Percentiles rank a stretch among this genome's conserved stretches.
Conservation (phyloP, 495 filamentous ascomycete species). For the Penicillium parvum region DNA sequence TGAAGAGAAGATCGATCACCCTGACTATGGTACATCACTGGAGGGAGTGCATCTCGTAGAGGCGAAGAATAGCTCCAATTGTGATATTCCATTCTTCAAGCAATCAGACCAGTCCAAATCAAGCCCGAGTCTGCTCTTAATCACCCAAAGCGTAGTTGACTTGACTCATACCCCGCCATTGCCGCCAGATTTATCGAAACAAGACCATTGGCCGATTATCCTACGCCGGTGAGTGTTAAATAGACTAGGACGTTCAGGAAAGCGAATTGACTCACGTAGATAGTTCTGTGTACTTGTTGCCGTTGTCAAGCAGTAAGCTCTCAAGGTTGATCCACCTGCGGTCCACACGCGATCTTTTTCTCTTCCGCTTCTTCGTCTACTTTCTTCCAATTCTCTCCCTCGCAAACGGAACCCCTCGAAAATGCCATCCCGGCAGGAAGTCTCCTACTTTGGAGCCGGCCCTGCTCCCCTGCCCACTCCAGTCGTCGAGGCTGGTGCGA, state of each 20-base stretch:
- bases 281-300: too few relatives aligned
- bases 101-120: background rate
- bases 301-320: too few relatives aligned
- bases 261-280: background rate
- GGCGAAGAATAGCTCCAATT: background rate
- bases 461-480: slow-evolving; percentile 76
- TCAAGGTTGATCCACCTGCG: slow-evolving; percentile 22
- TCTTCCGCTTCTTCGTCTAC: slow-evolving; percentile 8
- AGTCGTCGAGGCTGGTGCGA: slow-evolving; percentile 68
- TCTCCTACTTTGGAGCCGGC: slow-evolving; percentile 81
- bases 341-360: slow-evolving; percentile 21
- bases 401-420: slow-evolving; percentile 1
- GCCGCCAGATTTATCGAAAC: slow-evolving; percentile 1
- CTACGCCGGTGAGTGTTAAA: slow-evolving; percentile 5
- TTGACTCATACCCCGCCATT: slow-evolving; percentile 21
- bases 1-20: background rate
- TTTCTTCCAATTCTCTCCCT: slow-evolving; percentile 5
- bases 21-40: too few relatives aligned
- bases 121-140: too few relatives aligned
- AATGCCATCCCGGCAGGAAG: slow-evolving; percentile 49
- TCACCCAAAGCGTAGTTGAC: too few relatives aligned
- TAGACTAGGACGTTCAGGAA: background rate
- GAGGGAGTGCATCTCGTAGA: too few relatives aligned
- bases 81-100: background rate
- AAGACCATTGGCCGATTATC: slow-evolving; percentile 1